Conservation (phyloP, 805 yeast species). For the Jamesozyma spencerorum region DNA sequence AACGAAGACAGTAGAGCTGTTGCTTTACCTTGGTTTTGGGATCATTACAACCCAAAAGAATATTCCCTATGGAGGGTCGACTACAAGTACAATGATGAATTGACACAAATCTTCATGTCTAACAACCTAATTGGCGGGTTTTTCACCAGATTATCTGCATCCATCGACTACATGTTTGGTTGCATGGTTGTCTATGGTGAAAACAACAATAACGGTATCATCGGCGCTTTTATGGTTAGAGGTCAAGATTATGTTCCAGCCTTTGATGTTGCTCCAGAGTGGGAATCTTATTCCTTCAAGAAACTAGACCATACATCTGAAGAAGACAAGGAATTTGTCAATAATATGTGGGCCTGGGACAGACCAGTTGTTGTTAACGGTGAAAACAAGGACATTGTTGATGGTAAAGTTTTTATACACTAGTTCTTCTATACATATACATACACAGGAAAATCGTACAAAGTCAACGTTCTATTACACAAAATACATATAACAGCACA, state of each 20-base stretch:
- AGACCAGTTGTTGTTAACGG: conserved; percentile 79
- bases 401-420: conserved; percentile 97
- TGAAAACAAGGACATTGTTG: conserved; percentile 78
- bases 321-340: conserved; percentile 69
- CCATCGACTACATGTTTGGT: conserved; percentile 92
- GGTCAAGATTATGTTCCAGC: conserved; percentile 90
- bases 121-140: conserved; percentile 97
- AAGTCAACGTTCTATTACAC: too few species aligned
- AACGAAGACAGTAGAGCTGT: conserved; percentile 92
- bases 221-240: conserved; percentile 90
- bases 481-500: too few species aligned
- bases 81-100: conserved; percentile 96
- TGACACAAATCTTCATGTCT: conserved; percentile 95
- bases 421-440: too few species aligned
- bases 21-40: conserved; percentile 98
- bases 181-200: conserved; percentile 92
- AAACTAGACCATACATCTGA: conserved; percentile 72
- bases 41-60: conserved; percentile 81
- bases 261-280: conserved; percentile 97
- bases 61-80: conserved; percentile 93
- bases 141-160: conserved; percentile 88
- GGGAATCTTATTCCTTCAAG: conserved; percentile 85
- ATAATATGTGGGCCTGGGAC: conserved; percentile 98
- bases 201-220: conserved; percentile 95
- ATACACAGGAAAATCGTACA: too few species aligned